Percentiles rank a stretch among this genome's conserved stretches.
Evolutionary conservation across 192 early-diverging fungal species (phyloP).

Genomic region (Cetraspora pellucida): DNA sequence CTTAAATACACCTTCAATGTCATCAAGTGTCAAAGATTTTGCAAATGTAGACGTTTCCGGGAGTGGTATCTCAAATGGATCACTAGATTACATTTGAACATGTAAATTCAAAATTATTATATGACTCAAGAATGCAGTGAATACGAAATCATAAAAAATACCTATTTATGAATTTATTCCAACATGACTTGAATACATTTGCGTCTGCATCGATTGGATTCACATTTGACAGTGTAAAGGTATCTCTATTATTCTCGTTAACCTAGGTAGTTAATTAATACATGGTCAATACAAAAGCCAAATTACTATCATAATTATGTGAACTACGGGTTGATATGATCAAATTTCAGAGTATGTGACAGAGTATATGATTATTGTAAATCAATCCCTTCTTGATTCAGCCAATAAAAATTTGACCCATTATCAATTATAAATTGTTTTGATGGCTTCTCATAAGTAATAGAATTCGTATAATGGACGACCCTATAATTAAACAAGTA

Average conservation of each 20-base stretch:
- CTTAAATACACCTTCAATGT: slow-evolving; percentile 14
- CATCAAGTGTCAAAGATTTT: not conserved
- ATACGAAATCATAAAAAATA: not conserved
- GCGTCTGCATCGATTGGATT: not conserved
- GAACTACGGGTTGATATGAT: not conserved
- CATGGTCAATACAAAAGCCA: not conserved
- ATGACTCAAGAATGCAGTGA: not conserved
- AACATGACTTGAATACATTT: not conserved
- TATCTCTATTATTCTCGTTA: not conserved
- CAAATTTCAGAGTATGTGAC: not conserved
- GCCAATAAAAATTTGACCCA: not conserved
- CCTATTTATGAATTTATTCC: not conserved
- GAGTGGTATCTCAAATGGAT: not conserved
- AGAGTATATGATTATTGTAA: not conserved
- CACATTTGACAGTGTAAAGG: slow-evolving; percentile 1
- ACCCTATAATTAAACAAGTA: not conserved
- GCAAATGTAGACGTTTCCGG: not conserved
- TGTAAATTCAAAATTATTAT: not conserved
- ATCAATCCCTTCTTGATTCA: not conserved
- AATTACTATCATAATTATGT: not conserved
- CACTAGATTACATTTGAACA: not conserved
- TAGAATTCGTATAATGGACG: slow-evolving; percentile 1
- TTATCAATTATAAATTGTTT: not conserved
- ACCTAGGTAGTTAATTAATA: not conserved
- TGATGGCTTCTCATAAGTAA: slow-evolving; percentile 11